A percentile compares a stretch with the other conserved stretches of the same genome.
These are phyloP conservation scores for Serendipita sp. DNA, from an alignment of 768 basidiomycete species.

Conservation along the genomic window DNA sequence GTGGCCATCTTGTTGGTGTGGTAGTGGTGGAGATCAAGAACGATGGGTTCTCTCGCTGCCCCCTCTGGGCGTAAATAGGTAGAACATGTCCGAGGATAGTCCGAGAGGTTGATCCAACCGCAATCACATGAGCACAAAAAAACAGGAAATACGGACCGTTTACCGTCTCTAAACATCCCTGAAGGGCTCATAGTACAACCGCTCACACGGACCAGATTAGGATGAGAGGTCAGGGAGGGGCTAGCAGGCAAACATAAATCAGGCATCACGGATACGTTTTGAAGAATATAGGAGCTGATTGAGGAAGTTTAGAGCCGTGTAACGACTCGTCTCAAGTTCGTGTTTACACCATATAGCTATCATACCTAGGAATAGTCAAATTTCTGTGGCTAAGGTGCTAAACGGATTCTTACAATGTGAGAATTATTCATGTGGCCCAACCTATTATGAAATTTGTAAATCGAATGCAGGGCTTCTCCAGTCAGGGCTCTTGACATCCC, in stretches of 20 bases:
- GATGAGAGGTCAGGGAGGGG: no score
- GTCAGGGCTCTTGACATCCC: slow-evolving; percentile 11
- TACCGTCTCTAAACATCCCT: not conserved
- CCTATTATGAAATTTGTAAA: slow-evolving; percentile 20
- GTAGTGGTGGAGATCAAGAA: not conserved
- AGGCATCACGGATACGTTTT: no score
- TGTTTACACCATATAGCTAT: no score
- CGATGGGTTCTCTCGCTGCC: not conserved
- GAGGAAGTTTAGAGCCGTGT: not conserved
- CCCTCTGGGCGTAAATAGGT: not conserved
- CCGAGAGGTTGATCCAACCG: not conserved
- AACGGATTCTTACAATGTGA: no score
- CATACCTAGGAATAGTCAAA: no score
- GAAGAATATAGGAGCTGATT: not conserved
- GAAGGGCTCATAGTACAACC: not conserved
- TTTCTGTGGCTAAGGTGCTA: no score
- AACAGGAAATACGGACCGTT: no score
- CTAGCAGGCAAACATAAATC: no score
- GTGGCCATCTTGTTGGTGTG: slow-evolving; percentile 7
- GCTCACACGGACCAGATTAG: no score
- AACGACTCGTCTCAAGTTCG: no score
- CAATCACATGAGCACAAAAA: not conserved
- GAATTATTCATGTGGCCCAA: not conserved
- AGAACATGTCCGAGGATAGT: not conserved
- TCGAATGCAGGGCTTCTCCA: slow-evolving; percentile 39